Conservation (phyloP, 1,139 yeast genomes). For the Candida gigantensis region DNA sequence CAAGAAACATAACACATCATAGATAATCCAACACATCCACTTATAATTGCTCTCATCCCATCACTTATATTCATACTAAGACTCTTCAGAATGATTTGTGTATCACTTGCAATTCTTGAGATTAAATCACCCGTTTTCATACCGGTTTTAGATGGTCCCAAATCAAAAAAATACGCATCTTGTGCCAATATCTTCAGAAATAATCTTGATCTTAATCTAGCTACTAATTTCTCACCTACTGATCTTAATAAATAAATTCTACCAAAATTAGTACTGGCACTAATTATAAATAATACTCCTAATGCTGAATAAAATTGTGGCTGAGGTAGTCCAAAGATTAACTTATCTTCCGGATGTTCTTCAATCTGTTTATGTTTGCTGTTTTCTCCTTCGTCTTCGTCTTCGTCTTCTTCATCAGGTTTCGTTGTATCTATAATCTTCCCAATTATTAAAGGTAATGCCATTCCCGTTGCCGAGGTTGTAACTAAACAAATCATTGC, state of each 20-base stretch:
- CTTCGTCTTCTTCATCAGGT: constrained; percentile 18
- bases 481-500: constrained; percentile 69
- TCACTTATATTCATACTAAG: constrained; percentile 90
- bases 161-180: constrained; percentile 91
- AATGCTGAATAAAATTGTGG: constrained; percentile 37
- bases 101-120: constrained; percentile 83
- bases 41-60: constrained; percentile 78
- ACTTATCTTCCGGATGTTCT: constrained; percentile 21
- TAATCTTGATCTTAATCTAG: constrained; percentile 73
- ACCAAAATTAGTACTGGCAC: constrained; percentile 79
- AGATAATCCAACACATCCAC: constrained; percentile 75
- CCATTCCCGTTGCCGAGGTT: constrained; percentile 52
- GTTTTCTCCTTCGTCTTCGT: constrained; percentile 8
- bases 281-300: constrained; percentile 57
- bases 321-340: constrained; percentile 35
- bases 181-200: constrained; percentile 78
- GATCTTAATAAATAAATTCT: constrained; percentile 72
- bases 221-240: constrained; percentile 84
- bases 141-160: constrained; percentile 52
- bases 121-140: constrained; percentile 90
- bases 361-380: constrained; percentile 20
- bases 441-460: constrained; percentile 82
- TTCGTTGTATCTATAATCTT: constrained; percentile 50
- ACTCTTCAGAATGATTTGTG: constrained; percentile 84
- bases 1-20: constrained; percentile 92